Conservation (phyloP, 768 basidiomycete genomes). For the Chlorophyllum brunneum region DNA sequence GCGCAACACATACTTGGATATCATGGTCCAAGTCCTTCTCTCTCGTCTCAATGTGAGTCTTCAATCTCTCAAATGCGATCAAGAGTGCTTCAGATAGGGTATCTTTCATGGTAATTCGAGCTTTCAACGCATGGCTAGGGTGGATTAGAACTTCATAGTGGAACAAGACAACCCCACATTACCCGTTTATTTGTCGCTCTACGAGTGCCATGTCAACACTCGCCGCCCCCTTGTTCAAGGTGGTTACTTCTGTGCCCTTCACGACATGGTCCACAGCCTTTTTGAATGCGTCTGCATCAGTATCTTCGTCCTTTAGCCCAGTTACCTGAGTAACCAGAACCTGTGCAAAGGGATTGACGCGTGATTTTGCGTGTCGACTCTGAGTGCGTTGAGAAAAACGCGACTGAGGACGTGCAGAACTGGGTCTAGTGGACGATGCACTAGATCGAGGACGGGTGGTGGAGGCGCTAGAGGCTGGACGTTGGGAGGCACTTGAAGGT, state of each 20-base stretch:
- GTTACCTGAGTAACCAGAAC: conserved; percentile 51
- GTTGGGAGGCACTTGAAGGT: conserved; percentile 25
- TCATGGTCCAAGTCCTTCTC: conserved; percentile 61
- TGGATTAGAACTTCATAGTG: conserved; percentile 12
- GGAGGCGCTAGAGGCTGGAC: conserved; percentile 34
- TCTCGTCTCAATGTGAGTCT: conserved; percentile 38
- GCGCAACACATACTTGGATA: conserved; percentile 46
- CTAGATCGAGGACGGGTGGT: conserved; percentile 8
- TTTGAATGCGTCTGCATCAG: conserved; percentile 36
- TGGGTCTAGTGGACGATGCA: conserved; percentile 12
- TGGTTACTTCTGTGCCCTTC: conserved; percentile 55
- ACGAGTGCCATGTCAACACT: conserved; percentile 53
- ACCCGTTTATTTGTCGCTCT: conserved; percentile 60
- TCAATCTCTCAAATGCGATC: conserved; percentile 48
- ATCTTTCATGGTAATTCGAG: conserved; percentile 64
- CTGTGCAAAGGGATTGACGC: conserved; percentile 52
- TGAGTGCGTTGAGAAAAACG: conserved; percentile 39
- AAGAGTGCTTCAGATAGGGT: conserved; percentile 56
- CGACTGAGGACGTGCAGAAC: conserved; percentile 31
- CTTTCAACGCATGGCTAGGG: conserved; percentile 59
- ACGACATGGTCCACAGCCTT: conserved; percentile 52
- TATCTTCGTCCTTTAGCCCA: conserved; percentile 43
- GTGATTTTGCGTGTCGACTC: conserved; percentile 53
- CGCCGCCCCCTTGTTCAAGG: conserved; percentile 49
- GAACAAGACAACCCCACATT: conserved; percentile 10